Percentiles rank a stretch among this genome's conserved stretches.
phyloP scores from a whole-genome alignment of 805 yeast genomes.

The Metschnikowia shivogae region DNA sequence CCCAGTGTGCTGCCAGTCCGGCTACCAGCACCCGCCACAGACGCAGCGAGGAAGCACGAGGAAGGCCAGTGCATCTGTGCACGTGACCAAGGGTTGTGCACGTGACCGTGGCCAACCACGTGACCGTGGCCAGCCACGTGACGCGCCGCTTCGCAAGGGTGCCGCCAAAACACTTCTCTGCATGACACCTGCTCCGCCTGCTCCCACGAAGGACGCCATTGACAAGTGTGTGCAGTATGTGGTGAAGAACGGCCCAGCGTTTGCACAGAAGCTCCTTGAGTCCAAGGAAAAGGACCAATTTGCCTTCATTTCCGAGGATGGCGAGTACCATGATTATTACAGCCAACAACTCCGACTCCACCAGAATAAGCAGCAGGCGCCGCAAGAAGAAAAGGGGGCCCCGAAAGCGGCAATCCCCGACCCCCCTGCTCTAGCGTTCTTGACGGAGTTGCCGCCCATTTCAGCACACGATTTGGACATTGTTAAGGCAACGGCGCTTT shows the following conservation, averaged over 20 bases:
- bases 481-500: conserved; percentile 68
- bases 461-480: conserved; percentile 63
- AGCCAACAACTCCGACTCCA: background rate
- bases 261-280: conserved; percentile 54
- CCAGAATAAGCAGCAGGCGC: background rate
- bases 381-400: background rate
- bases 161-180: background rate
- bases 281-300: conserved; percentile 52
- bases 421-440: conserved; percentile 25
- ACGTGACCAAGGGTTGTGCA: no score
- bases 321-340: conserved; percentile 60
- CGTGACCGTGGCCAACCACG: background rate
- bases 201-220: conserved; percentile 47
- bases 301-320: conserved; percentile 53
- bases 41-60: no score
- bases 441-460: conserved; percentile 33
- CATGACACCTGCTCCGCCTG: conserved; percentile 24
- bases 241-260: conserved; percentile 58
- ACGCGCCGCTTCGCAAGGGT: background rate
- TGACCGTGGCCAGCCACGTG: background rate
- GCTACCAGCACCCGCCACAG: no score
- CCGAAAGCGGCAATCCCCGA: background rate
- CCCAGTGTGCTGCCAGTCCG: no score
- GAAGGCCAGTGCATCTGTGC: no score
- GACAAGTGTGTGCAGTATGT: conserved; percentile 73